Evolutionary conservation across 345 rosid species (phyloP), one percentile per base, ranked within the genome.

Genomic region (Bruguiera sexangula): DNA sequence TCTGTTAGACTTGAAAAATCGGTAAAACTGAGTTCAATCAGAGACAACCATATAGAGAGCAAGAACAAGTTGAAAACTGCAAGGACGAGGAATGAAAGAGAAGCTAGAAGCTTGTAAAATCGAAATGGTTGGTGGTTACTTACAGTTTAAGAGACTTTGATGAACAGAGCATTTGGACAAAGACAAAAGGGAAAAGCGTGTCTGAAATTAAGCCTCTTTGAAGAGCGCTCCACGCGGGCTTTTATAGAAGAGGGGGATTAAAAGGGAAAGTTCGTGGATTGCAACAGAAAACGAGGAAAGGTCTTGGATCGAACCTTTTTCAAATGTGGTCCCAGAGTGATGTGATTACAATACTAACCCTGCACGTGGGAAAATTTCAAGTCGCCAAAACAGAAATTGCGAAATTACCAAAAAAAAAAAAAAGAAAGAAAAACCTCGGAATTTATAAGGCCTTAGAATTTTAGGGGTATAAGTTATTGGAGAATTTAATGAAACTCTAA

Each of bases 1-100:
- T 76, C 81, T 80, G 78, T 56, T 67, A 69, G 79, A 69, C 80
- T 75, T 77, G 24, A 54, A 79, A 78, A 69, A 29, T 13, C 43
- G 51, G 63, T 61, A 66, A 52, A 82, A 71, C 83, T 68, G 81
- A 81, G 72, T 69, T 10, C 34, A 60, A 56, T 36, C 36, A 57
- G 19, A 27, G 43, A 10, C 39, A 16, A 21, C 53, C 27, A 59
- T 48, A 29, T 2, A 67, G 8, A 55, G 21, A 27, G 59, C 20
- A 57, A 39, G 5, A 73, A 4, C 52, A 46, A 60, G 31, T 56
- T 4, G 9, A 56, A 27, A 58, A 3, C 19, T 24, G 20, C 6
- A 8, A 2, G 20, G 24, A 21, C 8, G 6, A 54, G 20, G 46
- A 32, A 20, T 4, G 26, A 20, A 43, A 71, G 21, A 22, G 18